Evolutionary conservation across 1,284 basidiomycete genomes (phyloP), one percentile per base, ranked within the genome.

Genomic region (Abortiporus biennis): DNA sequence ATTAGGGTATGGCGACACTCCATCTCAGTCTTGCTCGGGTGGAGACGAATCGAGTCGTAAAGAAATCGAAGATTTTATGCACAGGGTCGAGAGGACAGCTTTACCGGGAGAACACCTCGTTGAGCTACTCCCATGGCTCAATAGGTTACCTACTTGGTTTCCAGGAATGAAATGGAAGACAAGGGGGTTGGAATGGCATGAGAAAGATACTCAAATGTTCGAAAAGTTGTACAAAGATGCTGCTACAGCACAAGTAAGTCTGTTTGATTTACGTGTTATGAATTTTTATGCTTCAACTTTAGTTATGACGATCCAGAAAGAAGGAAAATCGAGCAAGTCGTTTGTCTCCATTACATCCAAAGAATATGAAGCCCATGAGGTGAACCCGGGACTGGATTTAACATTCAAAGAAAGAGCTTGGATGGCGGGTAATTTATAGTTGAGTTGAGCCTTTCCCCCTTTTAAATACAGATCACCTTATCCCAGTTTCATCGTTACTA

Each of bases 81-180:
- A 53, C 13, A 39, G 49, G 2, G 22, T 53, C 3, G 43, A 44
- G 2, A 19, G 36, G 6, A 54, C 56, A 3, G 40, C 47, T 8
- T 36, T 36, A 13, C 57, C 58, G 6, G 58, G 59, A 4, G 38
- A 45, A 6, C 45, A 54, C 42, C 38, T 61, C 4, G 60, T 62
- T 13, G 61, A 63, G 27, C 37, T 59, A 30, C 54, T 63, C 16
- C 50, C 58, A 20, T 52, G 46, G 46, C 54, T 61, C 52, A 49
- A 45, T 17, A 27, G 44, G 29, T 35, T 58, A 2, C 59, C 59
- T 2, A 24, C 36, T 9, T 53, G 49, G 36, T n/a, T n/a, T n/a
- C 16, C 36, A 17, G 42, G 55, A 22, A 50, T 57, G 3, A 49
- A 46, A 27, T 62, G 59, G 59, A 59, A 56, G 38, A 41, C 49